These are phyloP conservation scores for Termitomyces sp. DNA, from an alignment of 768 basidiomycete genomes.

Conservation along the genomic window DNA sequence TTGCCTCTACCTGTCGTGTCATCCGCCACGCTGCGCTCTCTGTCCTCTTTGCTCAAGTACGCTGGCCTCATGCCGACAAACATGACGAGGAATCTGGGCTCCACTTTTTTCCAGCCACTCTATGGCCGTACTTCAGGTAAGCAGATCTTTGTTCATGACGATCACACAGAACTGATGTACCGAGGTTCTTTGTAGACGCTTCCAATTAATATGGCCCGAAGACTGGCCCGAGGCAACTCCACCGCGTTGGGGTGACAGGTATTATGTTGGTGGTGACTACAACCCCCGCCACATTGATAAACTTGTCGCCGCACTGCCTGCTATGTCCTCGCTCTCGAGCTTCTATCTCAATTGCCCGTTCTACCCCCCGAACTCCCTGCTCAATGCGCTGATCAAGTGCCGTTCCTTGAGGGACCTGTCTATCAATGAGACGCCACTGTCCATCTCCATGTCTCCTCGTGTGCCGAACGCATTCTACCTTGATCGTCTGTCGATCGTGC, in stretches of 20 bases:
- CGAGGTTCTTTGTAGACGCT: constrained; percentile 19
- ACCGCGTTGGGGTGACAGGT: constrained; percentile 34
- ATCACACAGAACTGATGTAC: neutral
- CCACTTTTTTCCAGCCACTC: constrained; percentile 31
- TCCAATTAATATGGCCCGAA: constrained; percentile 38
- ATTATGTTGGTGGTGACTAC: constrained; percentile 28
- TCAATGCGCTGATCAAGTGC: constrained; percentile 31
- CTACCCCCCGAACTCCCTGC: constrained; percentile 30
- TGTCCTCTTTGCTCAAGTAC: constrained; percentile 28
- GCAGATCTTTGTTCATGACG: constrained; percentile 2
- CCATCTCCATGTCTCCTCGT: constrained; percentile 26
- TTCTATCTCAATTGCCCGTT: constrained; percentile 36
- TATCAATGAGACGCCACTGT: constrained; percentile 35
- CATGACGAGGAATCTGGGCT: constrained; percentile 30
- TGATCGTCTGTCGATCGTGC: constrained; percentile 28
- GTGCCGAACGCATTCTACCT: constrained; percentile 27
- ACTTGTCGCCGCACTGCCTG: constrained; percentile 31
- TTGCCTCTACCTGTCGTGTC: constrained; percentile 22
- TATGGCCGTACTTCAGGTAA: constrained; percentile 35
- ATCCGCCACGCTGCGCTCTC: constrained; percentile 24
- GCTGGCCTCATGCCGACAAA: constrained; percentile 36
- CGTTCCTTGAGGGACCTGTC: constrained; percentile 29
- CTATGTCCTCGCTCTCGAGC: constrained; percentile 26
- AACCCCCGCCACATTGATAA: constrained; percentile 31
- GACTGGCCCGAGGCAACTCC: constrained; percentile 37